Evolutionary conservation across 768 basidiomycete genomes (phyloP).

Genomic region (Stropharia rugosoannulata): DNA sequence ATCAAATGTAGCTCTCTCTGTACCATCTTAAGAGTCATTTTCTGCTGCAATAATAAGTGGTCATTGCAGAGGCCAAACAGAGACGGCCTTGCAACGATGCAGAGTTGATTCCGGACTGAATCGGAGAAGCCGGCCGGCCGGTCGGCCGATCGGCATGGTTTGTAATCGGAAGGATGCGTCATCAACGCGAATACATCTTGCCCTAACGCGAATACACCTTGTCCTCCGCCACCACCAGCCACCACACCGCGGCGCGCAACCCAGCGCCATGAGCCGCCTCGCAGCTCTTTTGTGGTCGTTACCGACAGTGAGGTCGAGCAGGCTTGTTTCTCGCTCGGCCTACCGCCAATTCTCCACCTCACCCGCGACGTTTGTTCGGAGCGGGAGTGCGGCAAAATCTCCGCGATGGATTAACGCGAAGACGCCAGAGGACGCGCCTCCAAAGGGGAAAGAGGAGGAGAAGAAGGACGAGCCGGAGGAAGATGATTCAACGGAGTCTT

Average conservation of each 20-base stretch:
- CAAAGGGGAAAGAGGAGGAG: neutral
- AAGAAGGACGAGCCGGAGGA: constrained; percentile 1
- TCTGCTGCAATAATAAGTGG: too few relatives aligned
- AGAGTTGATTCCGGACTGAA: neutral
- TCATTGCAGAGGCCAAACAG: too few relatives aligned
- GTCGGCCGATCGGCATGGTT: neutral
- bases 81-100: neutral
- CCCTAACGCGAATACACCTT: neutral
- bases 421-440: constrained; percentile 2
- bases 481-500: constrained; percentile 11
- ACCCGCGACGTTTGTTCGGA: neutral
- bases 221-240: neutral
- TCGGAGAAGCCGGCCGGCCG: neutral
- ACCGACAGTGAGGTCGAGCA: neutral
- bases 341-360: neutral
- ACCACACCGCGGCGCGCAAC: neutral
- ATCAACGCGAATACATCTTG: neutral
- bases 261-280: constrained; percentile 5
- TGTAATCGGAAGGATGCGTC: constrained; percentile 7
- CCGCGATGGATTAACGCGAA: constrained; percentile 10
- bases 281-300: constrained; percentile 1
- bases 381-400: neutral
- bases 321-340: neutral
- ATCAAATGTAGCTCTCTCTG: too few relatives aligned
- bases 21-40: too few relatives aligned